Base-by-base conservation (phyloP, 2,329 filamentous ascomycete species). In the Phaeoacremonium minimum region DNA sequence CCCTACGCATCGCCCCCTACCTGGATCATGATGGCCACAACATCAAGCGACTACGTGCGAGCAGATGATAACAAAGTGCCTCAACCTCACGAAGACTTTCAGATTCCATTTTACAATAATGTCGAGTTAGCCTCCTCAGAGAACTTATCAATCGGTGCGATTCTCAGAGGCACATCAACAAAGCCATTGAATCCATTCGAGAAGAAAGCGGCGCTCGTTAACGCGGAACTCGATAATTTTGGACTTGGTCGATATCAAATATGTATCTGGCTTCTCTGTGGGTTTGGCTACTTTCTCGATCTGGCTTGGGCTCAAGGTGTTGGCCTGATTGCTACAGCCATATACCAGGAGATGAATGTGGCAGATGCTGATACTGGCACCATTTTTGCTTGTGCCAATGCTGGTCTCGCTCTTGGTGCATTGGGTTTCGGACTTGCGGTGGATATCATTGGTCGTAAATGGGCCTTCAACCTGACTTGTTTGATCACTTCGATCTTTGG, bases 281-380 rank as follows among this genome's bases (percentile, higher is more conserved):
- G 73, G 22, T 69, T 75, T 22, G 73, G 73, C 2, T 76, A 75
- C 46, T 53, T 75, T 28, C 60, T 79, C 26, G 75, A 79, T 44
- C 53, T 78, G 16, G 58, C 75, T 32, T 79, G 73, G 71, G 72
- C 75, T 4, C 75, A 78, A 44, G 75, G 70, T 0, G 75, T 79
- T 46, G 73, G 73, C 9, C 61, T 79, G 2, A 65, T 76, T 0
- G 52, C 75, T 13, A 67, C 66, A 8, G 69, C 74, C 6, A 50
- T 80, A 38, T 62, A 76, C 46, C 73, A 77, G 48, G 75, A 80
- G 50, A 50, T 79, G 15, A 73, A 72, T 1, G 77, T 80, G 38
- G 68, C 40, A 0, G 38, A 57, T 17, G 39, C 37, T 11, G 38
- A 53, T 36, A 53, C 53, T 2, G 61, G 61, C 1, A 74, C 74